A percentile compares a stretch with the other conserved stretches of the same genome.
Evolutionary conservation across 768 basidiomycete genomes (phyloP).

Genomic region (Lentinus brumalis): DNA sequence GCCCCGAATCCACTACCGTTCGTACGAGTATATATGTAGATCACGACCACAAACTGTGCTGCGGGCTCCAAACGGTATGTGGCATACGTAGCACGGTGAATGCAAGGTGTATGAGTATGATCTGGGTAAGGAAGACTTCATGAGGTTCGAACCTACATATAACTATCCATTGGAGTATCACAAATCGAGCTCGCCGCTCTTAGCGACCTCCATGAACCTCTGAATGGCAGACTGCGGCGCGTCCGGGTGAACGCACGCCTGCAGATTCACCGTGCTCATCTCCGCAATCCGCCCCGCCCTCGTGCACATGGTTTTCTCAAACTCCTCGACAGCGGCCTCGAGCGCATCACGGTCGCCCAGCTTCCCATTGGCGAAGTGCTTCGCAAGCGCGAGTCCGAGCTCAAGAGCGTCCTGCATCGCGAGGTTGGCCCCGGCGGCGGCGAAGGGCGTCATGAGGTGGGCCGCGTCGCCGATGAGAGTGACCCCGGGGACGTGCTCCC

Average conservation of each 20-base stretch:
- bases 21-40: too few species aligned
- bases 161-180: too few species aligned
- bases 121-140: too few species aligned
- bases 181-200: too few species aligned
- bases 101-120: too few species aligned
- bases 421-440: conserved; percentile 40
- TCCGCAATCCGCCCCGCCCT: conserved; percentile 7
- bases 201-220: not conserved
- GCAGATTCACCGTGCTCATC: conserved; percentile 2
- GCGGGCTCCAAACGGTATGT: too few species aligned
- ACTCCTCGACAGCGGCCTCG: conserved; percentile 4
- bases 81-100: too few species aligned
- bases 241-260: conserved; percentile 1
- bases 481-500: conserved; percentile 9
- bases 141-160: too few species aligned
- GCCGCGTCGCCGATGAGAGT: conserved; percentile 34
- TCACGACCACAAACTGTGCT: too few species aligned
- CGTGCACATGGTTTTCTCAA: conserved; percentile 1
- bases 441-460: conserved; percentile 40
- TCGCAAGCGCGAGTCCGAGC: conserved; percentile 13
- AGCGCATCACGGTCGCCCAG: not conserved
- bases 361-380: not conserved
- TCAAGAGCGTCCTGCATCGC: conserved; percentile 32
- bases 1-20: too few species aligned
- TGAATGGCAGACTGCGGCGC: conserved; percentile 10